Evolutionary conservation across 192 early-diverging fungal genomes (phyloP).

Genomic region (Gaertneriomyces sp.): DNA sequence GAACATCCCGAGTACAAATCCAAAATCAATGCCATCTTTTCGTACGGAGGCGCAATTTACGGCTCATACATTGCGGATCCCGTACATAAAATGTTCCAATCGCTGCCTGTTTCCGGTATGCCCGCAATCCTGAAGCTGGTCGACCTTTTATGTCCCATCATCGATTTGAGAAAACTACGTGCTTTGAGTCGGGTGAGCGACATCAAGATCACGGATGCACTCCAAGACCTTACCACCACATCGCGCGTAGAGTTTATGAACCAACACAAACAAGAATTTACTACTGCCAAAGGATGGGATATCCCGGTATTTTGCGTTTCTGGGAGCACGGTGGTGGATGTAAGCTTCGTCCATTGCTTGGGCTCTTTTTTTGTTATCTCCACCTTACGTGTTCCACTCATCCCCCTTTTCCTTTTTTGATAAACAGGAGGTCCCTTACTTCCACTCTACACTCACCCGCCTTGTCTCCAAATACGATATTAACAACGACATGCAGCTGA

Average conservation of each 20-base stretch:
- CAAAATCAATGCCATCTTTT: neutral
- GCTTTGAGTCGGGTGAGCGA: neutral
- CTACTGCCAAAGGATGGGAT: neutral
- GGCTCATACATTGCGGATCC: neutral
- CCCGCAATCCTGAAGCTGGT: neutral
- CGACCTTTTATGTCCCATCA: constrained; percentile 1
- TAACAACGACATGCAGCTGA: constrained; percentile 11
- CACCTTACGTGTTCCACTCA: neutral
- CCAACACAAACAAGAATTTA: neutral
- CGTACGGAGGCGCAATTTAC: neutral
- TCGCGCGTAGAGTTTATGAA: neutral
- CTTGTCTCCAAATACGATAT: neutral
- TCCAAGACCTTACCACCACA: neutral
- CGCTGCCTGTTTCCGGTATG: neutral
- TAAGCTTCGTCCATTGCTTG: neutral
- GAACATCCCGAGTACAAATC: neutral
- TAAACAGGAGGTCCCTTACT: constrained; percentile 3
- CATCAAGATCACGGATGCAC: neutral
- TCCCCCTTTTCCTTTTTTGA: neutral
- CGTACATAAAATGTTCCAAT: neutral
- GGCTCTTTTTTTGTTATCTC: neutral
- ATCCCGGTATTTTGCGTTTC: constrained; percentile 6
- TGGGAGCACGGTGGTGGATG: neutral
- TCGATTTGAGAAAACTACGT: neutral
- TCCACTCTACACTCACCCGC: neutral